A percentile compares a stretch with the other conserved stretches of the same genome.
Evolutionary conservation across 139 green algal genomes (phyloP).

Genomic region (Zygnema cylindricum): DNA sequence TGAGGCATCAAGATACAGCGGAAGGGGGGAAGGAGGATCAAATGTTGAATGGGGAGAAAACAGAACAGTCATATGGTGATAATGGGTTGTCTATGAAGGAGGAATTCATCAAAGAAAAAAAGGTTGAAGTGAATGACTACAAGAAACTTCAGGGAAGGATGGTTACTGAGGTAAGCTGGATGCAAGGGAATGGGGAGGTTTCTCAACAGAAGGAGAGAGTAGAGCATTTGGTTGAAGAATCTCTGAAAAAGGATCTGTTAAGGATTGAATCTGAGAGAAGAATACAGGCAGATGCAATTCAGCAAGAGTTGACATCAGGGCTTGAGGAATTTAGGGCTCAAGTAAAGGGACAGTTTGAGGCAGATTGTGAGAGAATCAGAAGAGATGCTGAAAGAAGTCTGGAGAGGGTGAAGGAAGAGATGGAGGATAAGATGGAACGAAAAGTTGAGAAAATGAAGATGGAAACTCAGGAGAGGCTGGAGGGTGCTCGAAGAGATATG

Average conservation of each 20-base stretch:
- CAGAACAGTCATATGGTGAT: neutral
- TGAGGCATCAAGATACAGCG: neutral
- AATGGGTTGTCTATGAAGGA: too few species aligned
- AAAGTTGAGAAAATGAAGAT: conserved; percentile 1
- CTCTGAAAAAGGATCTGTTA: neutral
- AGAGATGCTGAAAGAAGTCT: neutral
- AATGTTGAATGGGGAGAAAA: neutral
- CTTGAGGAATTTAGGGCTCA: conserved; percentile 10
- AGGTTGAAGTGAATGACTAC: neutral
- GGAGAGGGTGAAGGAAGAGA: neutral
- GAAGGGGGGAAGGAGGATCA: neutral
- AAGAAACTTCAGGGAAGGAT: neutral
- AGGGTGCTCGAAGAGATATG: neutral
- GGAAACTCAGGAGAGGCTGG: neutral
- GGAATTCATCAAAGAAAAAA: neutral
- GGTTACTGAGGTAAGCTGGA: too few species aligned
- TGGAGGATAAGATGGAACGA: conserved; percentile 2
- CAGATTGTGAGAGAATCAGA: neutral
- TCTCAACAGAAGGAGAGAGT: neutral
- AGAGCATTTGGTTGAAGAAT: neutral
- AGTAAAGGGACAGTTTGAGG: neutral
- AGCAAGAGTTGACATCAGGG: neutral
- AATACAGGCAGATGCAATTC: neutral
- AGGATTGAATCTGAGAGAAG: neutral
- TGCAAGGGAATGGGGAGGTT: too few species aligned